Evolutionary conservation across 2,329 filamentous ascomycete genomes (phyloP), one percentile per base, ranked within the genome.

Genomic region (Chrysoporthe deuterocubensis): DNA sequence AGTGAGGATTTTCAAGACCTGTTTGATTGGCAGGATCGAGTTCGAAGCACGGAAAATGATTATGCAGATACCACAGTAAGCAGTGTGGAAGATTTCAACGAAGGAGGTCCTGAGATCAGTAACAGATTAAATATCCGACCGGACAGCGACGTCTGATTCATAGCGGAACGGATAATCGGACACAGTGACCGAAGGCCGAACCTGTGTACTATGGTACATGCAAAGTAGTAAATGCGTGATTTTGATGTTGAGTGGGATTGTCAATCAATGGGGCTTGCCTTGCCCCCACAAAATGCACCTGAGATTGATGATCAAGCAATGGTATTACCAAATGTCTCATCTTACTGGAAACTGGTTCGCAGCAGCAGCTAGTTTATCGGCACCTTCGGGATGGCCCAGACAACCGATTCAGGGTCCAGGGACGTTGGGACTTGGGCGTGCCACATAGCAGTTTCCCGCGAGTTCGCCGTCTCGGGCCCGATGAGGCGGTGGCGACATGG

Each of bases 131-230:
- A 68, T 66, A 68, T 62, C 59, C 32, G 14, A 62, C 34, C 26
- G 13, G 9, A n/a, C 4, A 58, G 50, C 50, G 62, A 68, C 63
- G 58, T 68, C 63, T 66, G 52, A 42, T 63, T 26, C 18, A 21
- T 40, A 4, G 40, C 18, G 54, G 21, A 60, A 44, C 48, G 44
- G n/a, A 40, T 42, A n/a, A 61, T 21, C 54, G 50, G 26, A 48
- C 61, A 57, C 34, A 42, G 57, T 65, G 40, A 66, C 67, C 64
- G 67, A 63, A 63, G 26, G 37, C 67, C 67, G 64, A 66, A 57
- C 58, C 26, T 26, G 26, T 26, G 26, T 26, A 26, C 26, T 50
- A 48, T 66, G 43, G 57, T 42, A 26, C 52, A 52, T 56, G 62
- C 63, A 26, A 26, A 26, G 26, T 26, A 26, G 64, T 44, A 60